Evolutionary conservation across 116 monocot genomes (phyloP), one percentile per base, ranked within the genome.

Genomic region (Iris pallida): DNA sequence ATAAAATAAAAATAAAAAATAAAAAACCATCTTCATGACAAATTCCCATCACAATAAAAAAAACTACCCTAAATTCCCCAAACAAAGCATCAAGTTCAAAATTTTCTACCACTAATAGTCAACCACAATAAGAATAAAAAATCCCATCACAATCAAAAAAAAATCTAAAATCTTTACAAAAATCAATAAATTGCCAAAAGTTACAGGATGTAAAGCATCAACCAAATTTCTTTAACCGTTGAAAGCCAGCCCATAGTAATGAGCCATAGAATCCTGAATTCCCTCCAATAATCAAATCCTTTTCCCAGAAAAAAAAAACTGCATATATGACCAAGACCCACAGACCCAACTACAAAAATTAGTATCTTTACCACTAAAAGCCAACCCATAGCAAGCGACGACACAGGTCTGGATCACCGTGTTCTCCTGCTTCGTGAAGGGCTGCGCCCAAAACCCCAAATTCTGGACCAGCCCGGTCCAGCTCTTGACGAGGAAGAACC

Each of bases 331-430:
- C 1, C 5, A 20, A 10, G 45, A 12, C 4, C n/a, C 11, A 13
- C 8, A 55, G 9, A 53, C 0, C 2, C 4, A 52, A n/a, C 3
- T 8, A 51, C 18, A 17, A 11, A 16, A 65, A 60, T 4, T 0
- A 51, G 12, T 6, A 16, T 15, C 30, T 16, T 61, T 80, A 95
- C 94, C 94, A 63, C 94, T 95, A 53, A 86, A 90, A 9, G 90
- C 94, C 68, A 95, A 68, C 8, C 94, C 94, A 55, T 95, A 95
- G 82, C 94, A 95, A 16, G 94, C 94, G 13, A 95, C 94, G n/a
- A 95, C 95, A 53, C 95, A 95, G 11, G 95, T 95, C 84, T 95
- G 95, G 19, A 95, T 91, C 19, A 95, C 91, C 7, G 95, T 95
- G 52, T 95, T 95, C 88, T 95, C 95, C 86, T 95, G 91, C 51